Base-by-base conservation (phyloP, 208 protist species). In the Sergeia podlipaevii region DNA sequence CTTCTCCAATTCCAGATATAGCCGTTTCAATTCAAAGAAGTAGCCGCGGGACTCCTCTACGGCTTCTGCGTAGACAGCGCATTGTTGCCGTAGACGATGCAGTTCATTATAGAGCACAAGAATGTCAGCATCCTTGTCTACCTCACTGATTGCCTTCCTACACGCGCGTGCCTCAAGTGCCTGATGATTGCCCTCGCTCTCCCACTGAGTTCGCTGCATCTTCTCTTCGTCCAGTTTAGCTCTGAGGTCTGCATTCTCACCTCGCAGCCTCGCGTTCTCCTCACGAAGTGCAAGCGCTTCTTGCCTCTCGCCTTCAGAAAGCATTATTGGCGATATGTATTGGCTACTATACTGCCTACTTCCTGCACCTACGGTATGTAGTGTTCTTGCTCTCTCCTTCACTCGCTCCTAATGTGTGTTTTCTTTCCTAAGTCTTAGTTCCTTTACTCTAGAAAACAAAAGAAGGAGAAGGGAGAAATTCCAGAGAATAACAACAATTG, bases 21-120 rank as follows among this genome's bases (percentile, higher is more conserved):
- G 58, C 17, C 74, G 55, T 64, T 84, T 82, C 77, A 91, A 79
- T 39, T 88, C 74, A n/a, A 81, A 70, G 32, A 88, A 85, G 47
- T 88, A 78, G 20, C 53, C 67, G 0, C 79, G 58, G 13, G 71
- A 66, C 55, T 92, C 80, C 67, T 88, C 85, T 18, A 88, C 52
- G 13, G 85, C 77, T 8, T 81, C 73, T 8, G 77, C 79, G 53
- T 92, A 92, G 1, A 80, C 26, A 29, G 73, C 63, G 38, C 80
- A 92, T 49, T 77, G 76, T 34, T 67, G 66, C 0, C 77, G 52
- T 6, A 83, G 59, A 26, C 57, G 72, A 3, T 64, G 58, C n/a
- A 92, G 74, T 55, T 88, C 79, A 13, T 85, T 70, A 57, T 84
- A 57, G 1, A 89, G 52, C 1, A 43, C 65, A 11, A 87, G 46